These are phyloP conservation scores for Paecilomyces formosus DNA, from an alignment of 2,329 filamentous ascomycete species.

Conservation along the genomic window DNA sequence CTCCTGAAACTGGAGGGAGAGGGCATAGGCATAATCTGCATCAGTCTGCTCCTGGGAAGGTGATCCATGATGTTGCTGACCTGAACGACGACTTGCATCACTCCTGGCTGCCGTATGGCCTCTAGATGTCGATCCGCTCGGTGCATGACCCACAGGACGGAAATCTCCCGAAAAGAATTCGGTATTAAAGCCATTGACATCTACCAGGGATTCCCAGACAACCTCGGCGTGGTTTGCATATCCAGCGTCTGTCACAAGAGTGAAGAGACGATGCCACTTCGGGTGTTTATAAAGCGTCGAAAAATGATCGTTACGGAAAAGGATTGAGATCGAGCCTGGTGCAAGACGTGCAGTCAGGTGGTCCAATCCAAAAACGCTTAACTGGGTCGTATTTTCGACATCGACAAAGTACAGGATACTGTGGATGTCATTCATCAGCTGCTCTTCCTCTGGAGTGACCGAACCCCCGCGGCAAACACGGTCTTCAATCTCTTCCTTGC, in stretches of 20 bases:
- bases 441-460: constrained; percentile 66
- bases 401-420: constrained; percentile 78
- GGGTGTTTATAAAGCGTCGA: constrained; percentile 89
- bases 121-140: constrained; percentile 21
- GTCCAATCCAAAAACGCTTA: constrained; percentile 74
- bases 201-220: constrained; percentile 89
- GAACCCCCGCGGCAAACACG: constrained; percentile 58
- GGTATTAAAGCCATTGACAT: constrained; percentile 74
- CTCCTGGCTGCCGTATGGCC: constrained; percentile 20
- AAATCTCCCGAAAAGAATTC: constrained; percentile 91
- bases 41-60: constrained; percentile 59
- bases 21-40: constrained; percentile 71
- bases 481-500: constrained; percentile 78
- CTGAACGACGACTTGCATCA: constrained; percentile 4
- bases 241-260: constrained; percentile 85
- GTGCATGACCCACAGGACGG: constrained; percentile 62
- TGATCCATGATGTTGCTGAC: constrained; percentile 8
- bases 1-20: constrained; percentile 88
- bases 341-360: constrained; percentile 62
- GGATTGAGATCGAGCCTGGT: constrained; percentile 75
- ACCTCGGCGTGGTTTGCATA: constrained; percentile 84
- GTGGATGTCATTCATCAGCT: constrained; percentile 72
- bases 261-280: constrained; percentile 64
- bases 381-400: constrained; percentile 68
- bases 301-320: constrained; percentile 97